Conservation (phyloP, 768 basidiomycete species). For the Xerocomellus chrysenteron region DNA sequence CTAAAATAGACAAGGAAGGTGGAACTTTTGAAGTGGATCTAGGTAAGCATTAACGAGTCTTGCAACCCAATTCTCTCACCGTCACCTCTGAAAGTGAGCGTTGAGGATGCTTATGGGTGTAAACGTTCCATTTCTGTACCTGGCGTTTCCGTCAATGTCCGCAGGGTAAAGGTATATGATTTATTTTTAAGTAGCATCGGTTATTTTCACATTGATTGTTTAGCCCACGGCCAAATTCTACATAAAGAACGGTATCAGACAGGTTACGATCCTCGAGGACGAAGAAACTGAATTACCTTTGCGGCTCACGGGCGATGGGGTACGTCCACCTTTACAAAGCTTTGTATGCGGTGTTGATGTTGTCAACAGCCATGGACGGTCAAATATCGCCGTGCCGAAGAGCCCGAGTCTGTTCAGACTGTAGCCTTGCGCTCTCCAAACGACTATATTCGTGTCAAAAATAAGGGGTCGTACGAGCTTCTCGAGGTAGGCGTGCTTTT, state of each 20-base stretch:
- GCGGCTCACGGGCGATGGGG: constrained; percentile 87
- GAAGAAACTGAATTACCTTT: constrained; percentile 74
- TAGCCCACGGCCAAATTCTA: constrained; percentile 91
- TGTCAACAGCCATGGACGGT: constrained; percentile 79
- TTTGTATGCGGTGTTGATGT: constrained; percentile 1
- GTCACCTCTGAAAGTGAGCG: constrained; percentile 51
- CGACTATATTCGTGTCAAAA: constrained; percentile 67
- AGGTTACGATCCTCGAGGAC: constrained; percentile 68
- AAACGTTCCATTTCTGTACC: constrained; percentile 70
- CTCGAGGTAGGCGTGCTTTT: constrained; percentile 48
- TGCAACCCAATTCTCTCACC: neutral
- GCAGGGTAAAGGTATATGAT: constrained; percentile 64
- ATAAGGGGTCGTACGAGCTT: constrained; percentile 76
- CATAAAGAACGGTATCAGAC: constrained; percentile 55
- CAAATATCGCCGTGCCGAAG: constrained; percentile 60
- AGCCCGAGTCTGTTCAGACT: constrained; percentile 39
- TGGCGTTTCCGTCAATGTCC: constrained; percentile 83
- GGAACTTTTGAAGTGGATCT: constrained; percentile 80
- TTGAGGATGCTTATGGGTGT: constrained; percentile 89
- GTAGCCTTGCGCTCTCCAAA: constrained; percentile 60
- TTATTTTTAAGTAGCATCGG: neutral
- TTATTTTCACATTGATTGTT: neutral
- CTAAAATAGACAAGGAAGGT: constrained; percentile 60
- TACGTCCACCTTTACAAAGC: constrained; percentile 38
- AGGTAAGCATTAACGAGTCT: constrained; percentile 40